phyloP scores from a whole-genome alignment of 495 filamentous ascomycete genomes.

The Entonaema liquescens region DNA sequence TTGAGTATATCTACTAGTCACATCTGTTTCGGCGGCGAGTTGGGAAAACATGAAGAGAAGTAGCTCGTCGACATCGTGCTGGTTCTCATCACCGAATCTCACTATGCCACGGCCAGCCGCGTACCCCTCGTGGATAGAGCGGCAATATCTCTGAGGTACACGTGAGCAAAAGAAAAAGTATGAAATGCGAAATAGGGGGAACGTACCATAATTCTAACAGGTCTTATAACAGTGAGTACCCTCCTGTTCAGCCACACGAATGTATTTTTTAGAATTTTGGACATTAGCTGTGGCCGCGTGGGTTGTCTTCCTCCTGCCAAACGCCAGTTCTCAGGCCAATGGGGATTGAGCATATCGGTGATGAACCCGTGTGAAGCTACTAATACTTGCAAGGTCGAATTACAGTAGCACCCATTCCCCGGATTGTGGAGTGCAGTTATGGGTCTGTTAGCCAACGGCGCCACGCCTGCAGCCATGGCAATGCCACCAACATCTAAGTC shows the following conservation, averaged over 20 bases:
- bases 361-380: constrained; percentile 77
- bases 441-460: background rate
- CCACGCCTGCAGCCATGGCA: constrained; percentile 40
- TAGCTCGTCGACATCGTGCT: constrained; percentile 58
- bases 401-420: constrained; percentile 85
- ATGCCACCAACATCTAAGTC: constrained; percentile 47
- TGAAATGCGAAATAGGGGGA: background rate
- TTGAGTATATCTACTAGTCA: background rate
- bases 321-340: constrained; percentile 34
- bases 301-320: constrained; percentile 71
- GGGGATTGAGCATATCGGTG: constrained; percentile 65
- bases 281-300: constrained; percentile 79
- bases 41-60: constrained; percentile 51
- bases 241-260: constrained; percentile 74
- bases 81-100: constrained; percentile 48
- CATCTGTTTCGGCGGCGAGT: constrained; percentile 54
- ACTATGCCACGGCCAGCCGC: constrained; percentile 7
- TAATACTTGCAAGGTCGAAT: constrained; percentile 84
- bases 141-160: constrained; percentile 49
- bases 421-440: constrained; percentile 62
- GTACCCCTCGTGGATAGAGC: constrained; percentile 44
- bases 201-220: constrained; percentile 71
- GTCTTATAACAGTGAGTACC: constrained; percentile 61
- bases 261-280: constrained; percentile 76
- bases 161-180: constrained; percentile 39